A percentile compares a stretch with the other conserved stretches of the same genome.
These are phyloP conservation scores for Ormosia semicastrata DNA, from an alignment of 306 rosid species.

Conservation along the genomic window DNA sequence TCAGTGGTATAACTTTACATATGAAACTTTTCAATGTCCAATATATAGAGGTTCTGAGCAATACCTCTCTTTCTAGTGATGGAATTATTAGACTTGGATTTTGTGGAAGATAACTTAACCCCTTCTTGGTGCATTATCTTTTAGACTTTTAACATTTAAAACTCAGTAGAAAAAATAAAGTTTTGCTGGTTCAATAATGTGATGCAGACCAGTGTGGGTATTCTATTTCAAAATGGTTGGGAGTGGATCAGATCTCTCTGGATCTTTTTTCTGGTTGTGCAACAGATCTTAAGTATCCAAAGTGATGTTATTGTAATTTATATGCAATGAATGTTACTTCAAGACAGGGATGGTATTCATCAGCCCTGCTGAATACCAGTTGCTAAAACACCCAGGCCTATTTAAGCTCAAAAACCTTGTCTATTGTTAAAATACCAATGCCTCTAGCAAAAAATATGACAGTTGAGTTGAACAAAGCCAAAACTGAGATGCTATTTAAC, in stretches of 20 bases:
- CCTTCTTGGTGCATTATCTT: background rate
- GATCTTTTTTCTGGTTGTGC: background rate
- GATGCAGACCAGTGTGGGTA: background rate
- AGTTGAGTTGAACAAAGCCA: background rate
- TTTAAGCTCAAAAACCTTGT: background rate
- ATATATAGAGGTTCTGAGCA: background rate
- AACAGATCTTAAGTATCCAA: background rate
- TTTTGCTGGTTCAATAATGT: background rate
- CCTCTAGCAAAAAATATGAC: background rate
- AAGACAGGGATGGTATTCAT: background rate
- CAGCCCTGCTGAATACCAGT: background rate
- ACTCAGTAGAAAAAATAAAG: background rate
- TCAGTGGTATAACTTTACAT: background rate
- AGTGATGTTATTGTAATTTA: background rate
- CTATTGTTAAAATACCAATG: background rate
- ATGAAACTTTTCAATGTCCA: background rate
- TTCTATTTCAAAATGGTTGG: background rate
- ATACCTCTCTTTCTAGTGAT: background rate
- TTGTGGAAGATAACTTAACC: background rate
- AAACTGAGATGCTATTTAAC: background rate
- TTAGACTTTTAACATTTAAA: background rate
- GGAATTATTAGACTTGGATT: conserved; percentile 4
- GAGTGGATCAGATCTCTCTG: background rate
- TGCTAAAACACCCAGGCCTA: background rate
- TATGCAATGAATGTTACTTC: background rate